Evolutionary conservation across 495 filamentous ascomycete species (phyloP), one percentile per base, ranked within the genome.

Genomic region (Amorphotheca resinae): DNA sequence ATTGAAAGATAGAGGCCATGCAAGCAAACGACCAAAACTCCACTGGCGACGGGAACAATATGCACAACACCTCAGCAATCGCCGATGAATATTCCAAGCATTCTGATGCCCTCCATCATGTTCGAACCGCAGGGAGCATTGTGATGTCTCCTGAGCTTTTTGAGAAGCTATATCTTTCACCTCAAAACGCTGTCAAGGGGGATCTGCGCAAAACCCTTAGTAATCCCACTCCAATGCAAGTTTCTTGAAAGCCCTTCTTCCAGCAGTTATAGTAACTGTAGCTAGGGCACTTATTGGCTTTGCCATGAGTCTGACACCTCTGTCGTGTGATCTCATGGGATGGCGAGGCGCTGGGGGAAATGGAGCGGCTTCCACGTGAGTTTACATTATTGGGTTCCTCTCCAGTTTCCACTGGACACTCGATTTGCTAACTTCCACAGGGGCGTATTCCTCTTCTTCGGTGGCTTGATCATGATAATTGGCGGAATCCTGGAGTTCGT

Each of bases 111-210:
- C 32, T 55, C 22, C 46, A 35, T 37, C 38, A 46, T 16, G 52
- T 55, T 16, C 33, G 44, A 20, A 56, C 53, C 15, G 53, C 53
- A 21, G 54, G 54, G 33, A 51, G 44, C 36, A 53, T 53, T 17
- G 49, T 50, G 25, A 77, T 82, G 53, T 75, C 77, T 0, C 65
- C 77, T n/a, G 80, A 82, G 53, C 65, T 77, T 0, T 86, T 85
- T 54, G 80, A 84, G 64, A 84, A 83, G 62, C 64, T 86, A 22
- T 84, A 83, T 51, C 67, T 85, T 6, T 75, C 69, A 6, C 79
- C 77, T 4, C 73, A 79, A 49, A 78, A 76, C 51, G 51, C 50
- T 12, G 68, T 72, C 32, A 67, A 69, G 43, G 70, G 72, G 41
- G 68, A 77, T 22, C 57, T 77, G 14, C 62, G 73, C 43, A 74